Conservation (phyloP, 2,329 filamentous ascomycete species). For the Paecilomyces sp. region DNA sequence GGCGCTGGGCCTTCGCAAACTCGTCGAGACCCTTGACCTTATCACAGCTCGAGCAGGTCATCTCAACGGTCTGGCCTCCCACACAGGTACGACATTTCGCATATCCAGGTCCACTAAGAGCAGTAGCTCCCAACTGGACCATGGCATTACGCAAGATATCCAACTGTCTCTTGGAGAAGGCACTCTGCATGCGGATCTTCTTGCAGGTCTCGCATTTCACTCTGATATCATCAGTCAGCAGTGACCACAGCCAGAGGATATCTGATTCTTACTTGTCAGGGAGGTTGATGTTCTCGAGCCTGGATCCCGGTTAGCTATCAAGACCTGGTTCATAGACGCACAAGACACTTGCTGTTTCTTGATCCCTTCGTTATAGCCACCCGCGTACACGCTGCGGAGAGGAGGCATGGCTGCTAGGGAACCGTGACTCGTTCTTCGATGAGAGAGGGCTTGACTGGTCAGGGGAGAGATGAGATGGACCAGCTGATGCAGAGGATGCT, state of each 20-base stretch:
- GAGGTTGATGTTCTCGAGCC: conserved; percentile 19
- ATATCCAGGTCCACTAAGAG: conserved; percentile 10
- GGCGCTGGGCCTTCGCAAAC: conserved; percentile 45
- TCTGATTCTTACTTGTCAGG: conserved; percentile 23
- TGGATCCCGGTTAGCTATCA: conserved; percentile 4
- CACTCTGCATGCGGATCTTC: conserved; percentile 27
- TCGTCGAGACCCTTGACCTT: conserved; percentile 39
- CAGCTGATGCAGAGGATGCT: not conserved
- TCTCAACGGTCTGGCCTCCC: conserved; percentile 36
- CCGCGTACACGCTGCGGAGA: conserved; percentile 12
- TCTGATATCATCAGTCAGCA: conserved; percentile 19
- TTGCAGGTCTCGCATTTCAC: conserved; percentile 43
- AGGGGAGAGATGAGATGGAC: not conserved
- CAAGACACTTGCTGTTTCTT: conserved; percentile 13
- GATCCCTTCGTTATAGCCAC: conserved; percentile 17
- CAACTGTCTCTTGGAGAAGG: conserved; percentile 44
- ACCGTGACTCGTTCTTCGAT: not conserved
- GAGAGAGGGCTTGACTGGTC: not conserved
- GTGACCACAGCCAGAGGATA: not conserved
- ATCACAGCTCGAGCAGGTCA: conserved; percentile 43
- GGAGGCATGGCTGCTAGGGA: conserved; percentile 7
- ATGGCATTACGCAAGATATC: conserved; percentile 23
- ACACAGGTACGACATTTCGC: conserved; percentile 41
- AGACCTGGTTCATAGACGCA: not conserved
- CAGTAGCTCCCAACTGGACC: conserved; percentile 7